Percentiles rank a stretch among this genome's conserved stretches.
Conservation (phyloP, 2,329 filamentous ascomycete species). For the Neonectria ditissima region DNA sequence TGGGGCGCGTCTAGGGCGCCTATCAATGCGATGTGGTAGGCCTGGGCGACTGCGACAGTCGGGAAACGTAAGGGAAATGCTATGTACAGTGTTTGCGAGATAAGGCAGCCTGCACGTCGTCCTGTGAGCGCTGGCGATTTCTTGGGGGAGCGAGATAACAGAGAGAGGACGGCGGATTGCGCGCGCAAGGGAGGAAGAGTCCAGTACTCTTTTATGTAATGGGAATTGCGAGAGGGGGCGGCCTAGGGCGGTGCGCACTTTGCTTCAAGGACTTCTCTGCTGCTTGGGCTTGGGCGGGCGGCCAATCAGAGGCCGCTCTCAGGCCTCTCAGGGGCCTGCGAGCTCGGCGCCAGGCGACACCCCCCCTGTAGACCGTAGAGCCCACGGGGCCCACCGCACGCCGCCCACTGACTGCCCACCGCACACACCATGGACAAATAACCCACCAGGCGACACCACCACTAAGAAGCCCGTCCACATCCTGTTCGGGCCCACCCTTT, state of each 20-base stretch:
- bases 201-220: conserved; percentile 55
- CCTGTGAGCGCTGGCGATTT: conserved; percentile 37
- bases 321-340: conserved; percentile 10
- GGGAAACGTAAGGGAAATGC: conserved; percentile 47
- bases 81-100: conserved; percentile 40
- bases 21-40: conserved; percentile 45
- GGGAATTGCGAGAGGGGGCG: conserved; percentile 50
- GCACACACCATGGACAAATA: conserved; percentile 4
- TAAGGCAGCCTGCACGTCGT: conserved; percentile 47
- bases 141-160: conserved; percentile 49
- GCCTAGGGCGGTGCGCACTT: conserved; percentile 35
- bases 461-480: conserved; percentile 8
- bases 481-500: conserved; percentile 2
- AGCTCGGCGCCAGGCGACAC: conserved; percentile 27
- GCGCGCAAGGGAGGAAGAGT: conserved; percentile 45
- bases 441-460: conserved; percentile 11
- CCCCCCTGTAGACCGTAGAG: conserved; percentile 6
- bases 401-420: conserved; percentile 6
- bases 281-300: conserved; percentile 25
- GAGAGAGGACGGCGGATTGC: conserved; percentile 35
- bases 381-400: conserved; percentile 15
- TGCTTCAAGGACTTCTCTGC: conserved; percentile 33
- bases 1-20: conserved; percentile 46
- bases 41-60: conserved; percentile 31
- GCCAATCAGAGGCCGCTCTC: conserved; percentile 34